Evolutionary conservation across 257 asterid genomes (phyloP).

Genomic region (Fraxinus cuspidata): DNA sequence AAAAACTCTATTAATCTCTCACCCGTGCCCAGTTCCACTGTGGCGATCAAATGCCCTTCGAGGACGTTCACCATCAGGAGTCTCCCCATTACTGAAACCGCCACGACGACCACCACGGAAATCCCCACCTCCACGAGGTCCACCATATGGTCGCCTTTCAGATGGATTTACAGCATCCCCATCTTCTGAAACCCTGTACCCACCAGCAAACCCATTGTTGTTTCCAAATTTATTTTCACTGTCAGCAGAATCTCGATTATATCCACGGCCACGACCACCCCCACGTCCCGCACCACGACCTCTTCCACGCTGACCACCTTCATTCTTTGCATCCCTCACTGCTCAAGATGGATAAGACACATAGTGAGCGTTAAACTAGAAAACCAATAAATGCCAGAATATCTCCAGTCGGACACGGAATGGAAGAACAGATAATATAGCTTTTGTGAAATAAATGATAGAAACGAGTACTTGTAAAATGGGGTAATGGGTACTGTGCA

Average conservation of each 20-base stretch:
- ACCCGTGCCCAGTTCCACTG: conserved; percentile 52
- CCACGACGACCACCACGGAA: conserved; percentile 45
- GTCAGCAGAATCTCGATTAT: conserved; percentile 36
- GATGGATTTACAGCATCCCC: conserved; percentile 38
- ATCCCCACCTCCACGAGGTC: conserved; percentile 42
- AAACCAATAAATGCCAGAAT: neutral
- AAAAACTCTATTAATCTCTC: neutral
- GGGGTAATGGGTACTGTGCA: neutral
- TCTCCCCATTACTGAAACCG: conserved; percentile 36
- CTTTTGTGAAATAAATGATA: neutral
- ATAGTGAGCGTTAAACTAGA: neutral
- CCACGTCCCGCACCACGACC: conserved; percentile 43
- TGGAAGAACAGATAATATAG: neutral
- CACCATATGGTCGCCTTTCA: conserved; percentile 40
- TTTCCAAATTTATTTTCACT: conserved; percentile 36
- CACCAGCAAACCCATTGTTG: conserved; percentile 39
- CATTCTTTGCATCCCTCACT: conserved; percentile 45
- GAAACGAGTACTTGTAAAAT: neutral
- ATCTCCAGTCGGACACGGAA: neutral
- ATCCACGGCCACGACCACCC: conserved; percentile 36
- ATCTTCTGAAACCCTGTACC: conserved; percentile 35
- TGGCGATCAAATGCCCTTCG: conserved; percentile 43
- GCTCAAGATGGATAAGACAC: conserved; percentile 1
- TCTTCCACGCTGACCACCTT: conserved; percentile 37
- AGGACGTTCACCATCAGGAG: conserved; percentile 44